Percentiles rank a stretch among this genome's conserved stretches.
phyloP scores from a whole-genome alignment of 352 stramenopile genomes.

The Phytophthora pinifolia region DNA sequence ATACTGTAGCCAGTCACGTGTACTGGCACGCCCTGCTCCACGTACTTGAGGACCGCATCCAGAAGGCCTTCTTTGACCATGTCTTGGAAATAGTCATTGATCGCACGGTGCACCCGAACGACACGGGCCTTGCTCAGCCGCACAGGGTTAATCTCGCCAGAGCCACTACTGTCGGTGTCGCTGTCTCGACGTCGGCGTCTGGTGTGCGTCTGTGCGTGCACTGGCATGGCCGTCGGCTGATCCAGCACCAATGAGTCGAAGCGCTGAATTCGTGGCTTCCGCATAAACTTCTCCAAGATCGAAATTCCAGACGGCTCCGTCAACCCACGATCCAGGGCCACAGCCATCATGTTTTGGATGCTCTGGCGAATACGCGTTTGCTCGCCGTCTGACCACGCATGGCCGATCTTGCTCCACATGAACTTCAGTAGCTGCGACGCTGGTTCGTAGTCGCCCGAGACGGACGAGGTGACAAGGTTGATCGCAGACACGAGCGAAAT shows the following conservation, averaged over 20 bases:
- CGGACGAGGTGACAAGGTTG: conserved; percentile 78
- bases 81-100: conserved; percentile 84
- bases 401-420: conserved; percentile 83
- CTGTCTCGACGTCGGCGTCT: conserved; percentile 47
- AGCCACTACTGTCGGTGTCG: conserved; percentile 48
- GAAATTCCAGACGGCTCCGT: conserved; percentile 63
- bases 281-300: conserved; percentile 78
- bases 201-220: conserved; percentile 58
- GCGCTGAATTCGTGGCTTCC: conserved; percentile 51
- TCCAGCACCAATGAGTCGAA: conserved; percentile 77
- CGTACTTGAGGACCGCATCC: conserved; percentile 73
- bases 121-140: conserved; percentile 52
- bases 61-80: conserved; percentile 82
- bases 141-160: conserved; percentile 53
- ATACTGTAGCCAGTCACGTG: conserved; percentile 88
- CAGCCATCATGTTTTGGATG: conserved; percentile 86
- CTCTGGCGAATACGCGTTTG: conserved; percentile 84
- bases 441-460: conserved; percentile 75
- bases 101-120: conserved; percentile 77
- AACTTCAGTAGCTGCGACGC: conserved; percentile 74
- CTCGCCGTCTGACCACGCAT: conserved; percentile 82
- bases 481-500: conserved; percentile 73
- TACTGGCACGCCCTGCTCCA: conserved; percentile 67
- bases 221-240: conserved; percentile 46
- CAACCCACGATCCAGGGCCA: conserved; percentile 74